Evolutionary conservation across 192 early-diverging fungal genomes (phyloP), one percentile per base, ranked within the genome.

Genomic region (Phycomyces nitens): DNA sequence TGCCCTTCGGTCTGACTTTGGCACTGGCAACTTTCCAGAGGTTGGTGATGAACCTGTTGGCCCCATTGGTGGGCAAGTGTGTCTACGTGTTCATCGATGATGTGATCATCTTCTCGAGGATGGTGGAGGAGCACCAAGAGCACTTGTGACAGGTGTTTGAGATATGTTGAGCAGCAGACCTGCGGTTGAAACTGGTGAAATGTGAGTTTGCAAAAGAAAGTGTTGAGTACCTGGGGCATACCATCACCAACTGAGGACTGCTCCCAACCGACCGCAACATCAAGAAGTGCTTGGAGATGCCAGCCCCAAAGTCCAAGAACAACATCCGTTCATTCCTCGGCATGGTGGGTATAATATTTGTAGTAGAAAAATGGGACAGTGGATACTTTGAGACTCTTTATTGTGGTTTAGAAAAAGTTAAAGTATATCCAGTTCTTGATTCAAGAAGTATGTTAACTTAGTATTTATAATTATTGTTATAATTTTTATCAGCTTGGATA

Each of bases 1-100:
- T 90, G 62, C 86, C 84, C 2, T 86, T 87, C 60, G 89, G 86
- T 0, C 58, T 92, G 0, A 77, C 75, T 20, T 89, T 86, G 54
- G 82, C 80, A 0, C 86, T 84, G 0, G 84, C 84, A 0, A 78
- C 80, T 0, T 88, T 88, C 66, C 77, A 80, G 49, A 14, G 43
- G 0, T 20, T 52, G 44, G 60, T 70, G 69, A 40, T 27, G 2
- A 27, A 6, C 0, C 11, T 68, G 0, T 34, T 73, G 16, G 16
- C 6, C 8, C 34, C 20, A 0, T 23, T 42, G 0, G 44, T 74
- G 2, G 43, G 55, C 7, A 16, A 43, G 0, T 66, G 39, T n/a
- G 56, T 62, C 0, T 55, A 65, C 14, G 64, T 79, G 0, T 77
- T 65, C 20, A 42, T 78, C 0, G 77, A 78, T 38, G 74, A 78